These are phyloP conservation scores for Naganishia cerealis DNA, from an alignment of 1,284 basidiomycete species.

Conservation along the genomic window DNA sequence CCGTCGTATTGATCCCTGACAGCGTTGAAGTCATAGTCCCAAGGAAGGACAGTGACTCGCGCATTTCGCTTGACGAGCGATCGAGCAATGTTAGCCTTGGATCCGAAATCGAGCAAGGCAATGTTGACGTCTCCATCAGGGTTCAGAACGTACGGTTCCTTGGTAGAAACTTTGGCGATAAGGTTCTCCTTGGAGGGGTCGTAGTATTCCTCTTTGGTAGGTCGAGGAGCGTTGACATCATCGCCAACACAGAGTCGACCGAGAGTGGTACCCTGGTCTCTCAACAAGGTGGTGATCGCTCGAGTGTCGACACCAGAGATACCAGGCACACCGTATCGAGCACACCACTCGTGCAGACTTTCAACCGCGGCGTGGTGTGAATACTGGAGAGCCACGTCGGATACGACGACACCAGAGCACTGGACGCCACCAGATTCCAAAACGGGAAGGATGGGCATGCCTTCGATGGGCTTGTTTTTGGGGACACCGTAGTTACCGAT, in stretches of 20 bases:
- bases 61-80: constrained; percentile 86
- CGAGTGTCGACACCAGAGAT: constrained; percentile 97
- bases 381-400: constrained; percentile 90
- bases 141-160: constrained; percentile 80
- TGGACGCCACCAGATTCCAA: constrained; percentile 89
- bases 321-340: constrained; percentile 83
- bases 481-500: constrained; percentile 99
- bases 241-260: constrained; percentile 83
- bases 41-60: constrained; percentile 90
- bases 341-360: constrained; percentile 90
- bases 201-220: constrained; percentile 73
- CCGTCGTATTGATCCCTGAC: constrained; percentile 90
- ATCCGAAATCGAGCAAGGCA: constrained; percentile 94
- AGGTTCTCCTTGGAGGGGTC: constrained; percentile 90
- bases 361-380: constrained; percentile 94
- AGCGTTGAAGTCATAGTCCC: constrained; percentile 93
- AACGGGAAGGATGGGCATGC: constrained; percentile 80
- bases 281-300: constrained; percentile 87
- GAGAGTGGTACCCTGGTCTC: constrained; percentile 95
- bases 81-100: constrained; percentile 94
- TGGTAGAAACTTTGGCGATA: constrained; percentile 88
- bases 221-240: constrained; percentile 66
- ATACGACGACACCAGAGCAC: constrained; percentile 88
- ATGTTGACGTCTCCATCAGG: constrained; percentile 83
- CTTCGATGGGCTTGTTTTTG: constrained; percentile 72